Evolutionary conservation across 768 basidiomycete species (phyloP).

Genomic region (Boletus vinaceobasis): DNA sequence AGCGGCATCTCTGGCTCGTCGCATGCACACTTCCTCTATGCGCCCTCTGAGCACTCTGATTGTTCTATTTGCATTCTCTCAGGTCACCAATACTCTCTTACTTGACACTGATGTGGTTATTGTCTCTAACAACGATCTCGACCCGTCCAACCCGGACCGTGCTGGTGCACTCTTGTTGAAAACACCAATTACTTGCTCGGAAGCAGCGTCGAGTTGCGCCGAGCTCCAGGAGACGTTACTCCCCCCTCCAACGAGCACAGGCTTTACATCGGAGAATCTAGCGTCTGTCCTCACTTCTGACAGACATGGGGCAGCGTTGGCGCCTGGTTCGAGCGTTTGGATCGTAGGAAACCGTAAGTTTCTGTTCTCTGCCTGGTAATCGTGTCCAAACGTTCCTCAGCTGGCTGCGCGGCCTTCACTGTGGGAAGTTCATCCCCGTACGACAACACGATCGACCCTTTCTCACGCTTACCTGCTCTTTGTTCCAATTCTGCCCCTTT

Average conservation of each 20-base stretch:
- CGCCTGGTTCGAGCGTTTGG: neutral
- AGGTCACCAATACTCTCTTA: neutral
- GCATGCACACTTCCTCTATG: neutral
- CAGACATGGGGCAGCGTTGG: conserved; percentile 4
- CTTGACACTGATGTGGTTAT: conserved; percentile 4
- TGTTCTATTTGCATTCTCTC: neutral
- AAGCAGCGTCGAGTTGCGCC: neutral
- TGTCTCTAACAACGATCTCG: conserved; percentile 15
- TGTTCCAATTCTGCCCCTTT: conserved; percentile 22
- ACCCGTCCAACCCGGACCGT: conserved; percentile 5
- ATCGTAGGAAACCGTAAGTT: conserved; percentile 4
- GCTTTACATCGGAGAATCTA: conserved; percentile 2
- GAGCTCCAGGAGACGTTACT: conserved; percentile 9
- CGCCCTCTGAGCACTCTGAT: neutral
- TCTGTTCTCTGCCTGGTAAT: too few relatives aligned
- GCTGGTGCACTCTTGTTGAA: conserved; percentile 7
- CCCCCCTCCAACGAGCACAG: neutral
- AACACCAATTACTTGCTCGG: conserved; percentile 1
- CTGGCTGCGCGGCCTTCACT: too few relatives aligned
- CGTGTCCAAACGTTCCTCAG: neutral
- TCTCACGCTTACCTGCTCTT: conserved; percentile 6
- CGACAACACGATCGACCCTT: neutral
- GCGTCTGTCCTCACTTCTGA: conserved; percentile 3
- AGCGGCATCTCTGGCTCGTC: neutral
- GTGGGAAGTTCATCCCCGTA: neutral